phyloP scores from a whole-genome alignment of 1,139 yeast species.

The Hemisphaericaspora subhashii region DNA sequence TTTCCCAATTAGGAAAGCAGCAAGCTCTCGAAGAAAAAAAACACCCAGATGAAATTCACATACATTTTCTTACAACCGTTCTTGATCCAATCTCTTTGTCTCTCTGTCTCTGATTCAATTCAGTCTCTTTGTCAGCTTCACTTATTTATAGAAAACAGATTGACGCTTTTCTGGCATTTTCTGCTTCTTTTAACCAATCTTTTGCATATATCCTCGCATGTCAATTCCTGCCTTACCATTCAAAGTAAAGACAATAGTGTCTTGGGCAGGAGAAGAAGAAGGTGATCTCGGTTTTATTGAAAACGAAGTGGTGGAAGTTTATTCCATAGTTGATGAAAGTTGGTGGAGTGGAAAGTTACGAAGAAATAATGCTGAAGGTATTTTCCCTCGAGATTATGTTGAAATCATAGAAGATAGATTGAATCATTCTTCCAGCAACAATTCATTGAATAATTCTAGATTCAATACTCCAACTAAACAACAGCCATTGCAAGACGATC shows the following conservation, averaged over 20 bases:
- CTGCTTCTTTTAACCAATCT: not conserved
- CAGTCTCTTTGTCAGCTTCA: too few species aligned
- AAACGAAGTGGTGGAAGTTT: conserved; percentile 86
- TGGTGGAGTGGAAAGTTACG: conserved; percentile 89
- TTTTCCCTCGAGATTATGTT: conserved; percentile 89
- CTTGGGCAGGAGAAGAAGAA: conserved; percentile 90
- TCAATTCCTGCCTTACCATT: conserved; percentile 53
- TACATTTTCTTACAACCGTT: too few species aligned
- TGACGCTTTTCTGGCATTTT: too few species aligned
- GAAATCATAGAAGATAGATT: conserved; percentile 42
- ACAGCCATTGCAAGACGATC: conserved; percentile 10
- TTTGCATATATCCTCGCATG: conserved; percentile 4
- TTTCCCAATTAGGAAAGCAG: conserved; percentile 5
- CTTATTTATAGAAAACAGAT: too few species aligned
- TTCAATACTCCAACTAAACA: conserved; percentile 16
- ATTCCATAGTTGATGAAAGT: conserved; percentile 77
- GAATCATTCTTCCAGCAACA: conserved; percentile 16
- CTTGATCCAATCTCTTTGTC: too few species aligned
- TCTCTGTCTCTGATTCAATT: too few species aligned
- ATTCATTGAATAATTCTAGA: conserved; percentile 13
- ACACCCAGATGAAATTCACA: too few species aligned
- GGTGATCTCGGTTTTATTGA: conserved; percentile 92
- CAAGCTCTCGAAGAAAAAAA: not conserved
- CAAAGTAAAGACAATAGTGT: conserved; percentile 72
- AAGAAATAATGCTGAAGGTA: conserved; percentile 80